Evolutionary conservation across 768 basidiomycete genomes (phyloP).

Genomic region (Trametopsis cervina): DNA sequence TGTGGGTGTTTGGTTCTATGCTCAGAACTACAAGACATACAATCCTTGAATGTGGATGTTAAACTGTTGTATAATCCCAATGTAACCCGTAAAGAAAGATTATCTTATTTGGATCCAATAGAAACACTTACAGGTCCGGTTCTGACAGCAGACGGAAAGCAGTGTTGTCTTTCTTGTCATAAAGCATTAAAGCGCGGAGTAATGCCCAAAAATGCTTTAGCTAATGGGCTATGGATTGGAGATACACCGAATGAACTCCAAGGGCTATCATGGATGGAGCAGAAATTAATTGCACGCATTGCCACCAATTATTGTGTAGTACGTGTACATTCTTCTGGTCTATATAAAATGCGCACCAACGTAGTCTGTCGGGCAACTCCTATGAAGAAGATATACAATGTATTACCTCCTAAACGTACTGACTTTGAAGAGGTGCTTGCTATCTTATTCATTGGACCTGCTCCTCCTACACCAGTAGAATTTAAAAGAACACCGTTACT

Average conservation of each 20-base stretch:
- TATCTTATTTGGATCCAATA: not conserved
- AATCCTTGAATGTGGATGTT: not conserved
- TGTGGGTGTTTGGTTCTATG: not conserved
- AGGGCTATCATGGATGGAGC: slow-evolving; percentile 25
- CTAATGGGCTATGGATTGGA: slow-evolving; percentile 32
- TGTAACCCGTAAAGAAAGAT: not conserved
- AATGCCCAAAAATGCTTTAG: slow-evolving; percentile 16
- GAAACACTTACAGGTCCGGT: not conserved
- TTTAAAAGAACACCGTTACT: slow-evolving; percentile 19
- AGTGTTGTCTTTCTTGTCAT: not conserved
- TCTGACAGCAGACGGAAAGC: not conserved
- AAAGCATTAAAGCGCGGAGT: not conserved
- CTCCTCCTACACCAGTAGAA: slow-evolving; percentile 19
- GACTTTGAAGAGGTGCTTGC: slow-evolving; percentile 28
- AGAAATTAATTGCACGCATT: slow-evolving; percentile 22
- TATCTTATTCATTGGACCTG: slow-evolving; percentile 26
- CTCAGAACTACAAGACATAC: not conserved
- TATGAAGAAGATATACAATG: slow-evolving; percentile 24
- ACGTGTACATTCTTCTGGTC: slow-evolving; percentile 5
- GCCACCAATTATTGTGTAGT: slow-evolving; percentile 14
- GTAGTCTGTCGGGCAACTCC: slow-evolving; percentile 27
- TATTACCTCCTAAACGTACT: slow-evolving; percentile 25
- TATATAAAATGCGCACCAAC: slow-evolving; percentile 29
- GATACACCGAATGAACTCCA: slow-evolving; percentile 24
- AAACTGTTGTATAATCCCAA: not conserved